Conservation (phyloP, 2,329 filamentous ascomycete species). For the Talaromyces piceae region DNA sequence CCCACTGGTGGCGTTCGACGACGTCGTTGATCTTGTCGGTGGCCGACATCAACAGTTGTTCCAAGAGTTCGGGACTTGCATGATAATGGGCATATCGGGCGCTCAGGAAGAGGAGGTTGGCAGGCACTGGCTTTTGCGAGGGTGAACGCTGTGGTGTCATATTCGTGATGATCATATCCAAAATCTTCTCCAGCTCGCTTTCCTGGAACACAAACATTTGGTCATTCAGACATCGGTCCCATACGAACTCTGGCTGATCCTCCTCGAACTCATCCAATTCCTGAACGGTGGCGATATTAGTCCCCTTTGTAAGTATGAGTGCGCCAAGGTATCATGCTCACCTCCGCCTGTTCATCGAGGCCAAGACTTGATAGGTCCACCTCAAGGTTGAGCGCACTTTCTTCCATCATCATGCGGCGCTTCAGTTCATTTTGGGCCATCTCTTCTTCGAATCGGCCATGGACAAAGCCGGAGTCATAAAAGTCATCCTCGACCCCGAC, state of each 20-base stretch:
- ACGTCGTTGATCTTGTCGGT: conserved; percentile 97
- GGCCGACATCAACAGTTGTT: conserved; percentile 70
- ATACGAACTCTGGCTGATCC: conserved; percentile 90
- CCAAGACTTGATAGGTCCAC: conserved; percentile 94
- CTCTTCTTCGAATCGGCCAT: conserved; percentile 93
- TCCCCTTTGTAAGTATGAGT: background rate
- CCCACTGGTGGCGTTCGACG: conserved; percentile 94
- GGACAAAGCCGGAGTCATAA: conserved; percentile 83
- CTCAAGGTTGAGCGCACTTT: conserved; percentile 92
- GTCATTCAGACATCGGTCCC: conserved; percentile 88
- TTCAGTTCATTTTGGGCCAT: conserved; percentile 95
- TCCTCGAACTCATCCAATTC: conserved; percentile 73
- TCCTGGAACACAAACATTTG: conserved; percentile 99
- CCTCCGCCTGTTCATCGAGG: conserved; percentile 91
- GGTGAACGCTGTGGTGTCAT: conserved; percentile 96
- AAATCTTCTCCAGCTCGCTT: conserved; percentile 78
- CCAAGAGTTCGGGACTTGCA: conserved; percentile 75
- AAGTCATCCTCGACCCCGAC: conserved; percentile 64
- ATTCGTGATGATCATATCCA: conserved; percentile 93
- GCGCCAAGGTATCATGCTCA: conserved; percentile 36
- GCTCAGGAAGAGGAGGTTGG: conserved; percentile 93
- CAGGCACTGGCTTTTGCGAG: conserved; percentile 94
- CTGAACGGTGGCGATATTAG: conserved; percentile 12
- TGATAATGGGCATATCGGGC: conserved; percentile 97
- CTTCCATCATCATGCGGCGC: conserved; percentile 92